Percentiles rank a stretch among this genome's conserved stretches.
phyloP scores from a whole-genome alignment of 768 basidiomycete genomes.

The Leccinum disarticulatum region DNA sequence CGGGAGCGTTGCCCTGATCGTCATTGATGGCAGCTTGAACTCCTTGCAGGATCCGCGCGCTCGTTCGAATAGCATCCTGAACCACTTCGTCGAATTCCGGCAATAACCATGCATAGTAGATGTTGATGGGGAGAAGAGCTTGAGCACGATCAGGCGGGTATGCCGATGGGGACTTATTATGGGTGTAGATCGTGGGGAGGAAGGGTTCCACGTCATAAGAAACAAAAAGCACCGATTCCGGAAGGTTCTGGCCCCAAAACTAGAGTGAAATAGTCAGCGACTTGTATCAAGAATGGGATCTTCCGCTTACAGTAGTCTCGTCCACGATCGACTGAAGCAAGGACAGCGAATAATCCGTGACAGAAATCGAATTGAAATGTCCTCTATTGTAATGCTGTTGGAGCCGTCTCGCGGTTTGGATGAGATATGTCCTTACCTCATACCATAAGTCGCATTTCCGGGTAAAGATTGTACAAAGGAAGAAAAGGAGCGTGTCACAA shows the following conservation, averaged over 20 bases:
- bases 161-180: conserved; percentile 39
- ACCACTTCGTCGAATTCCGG: conserved; percentile 16
- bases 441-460: background rate
- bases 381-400: background rate
- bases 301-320: conserved; percentile 6
- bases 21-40: conserved; percentile 39
- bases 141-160: conserved; percentile 44
- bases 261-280: conserved; percentile 7
- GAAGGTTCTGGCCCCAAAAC: conserved; percentile 13
- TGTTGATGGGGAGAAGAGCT: conserved; percentile 44
- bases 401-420: background rate
- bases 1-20: background rate
- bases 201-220: conserved; percentile 42
- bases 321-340: conserved; percentile 14
- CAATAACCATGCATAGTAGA: conserved; percentile 33
- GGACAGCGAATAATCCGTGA: background rate
- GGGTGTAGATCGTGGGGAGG: conserved; percentile 39
- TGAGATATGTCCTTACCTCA: conserved; percentile 1
- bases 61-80: conserved; percentile 38
- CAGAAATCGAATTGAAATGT: conserved; percentile 5
- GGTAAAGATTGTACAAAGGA: conserved; percentile 10
- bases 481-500: conserved; percentile 17
- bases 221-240: background rate
- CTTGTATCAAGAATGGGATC: background rate
- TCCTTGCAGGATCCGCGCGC: conserved; percentile 34